phyloP scores from a whole-genome alignment of 192 early-diverging fungal species.

The Coemansia sp. region DNA sequence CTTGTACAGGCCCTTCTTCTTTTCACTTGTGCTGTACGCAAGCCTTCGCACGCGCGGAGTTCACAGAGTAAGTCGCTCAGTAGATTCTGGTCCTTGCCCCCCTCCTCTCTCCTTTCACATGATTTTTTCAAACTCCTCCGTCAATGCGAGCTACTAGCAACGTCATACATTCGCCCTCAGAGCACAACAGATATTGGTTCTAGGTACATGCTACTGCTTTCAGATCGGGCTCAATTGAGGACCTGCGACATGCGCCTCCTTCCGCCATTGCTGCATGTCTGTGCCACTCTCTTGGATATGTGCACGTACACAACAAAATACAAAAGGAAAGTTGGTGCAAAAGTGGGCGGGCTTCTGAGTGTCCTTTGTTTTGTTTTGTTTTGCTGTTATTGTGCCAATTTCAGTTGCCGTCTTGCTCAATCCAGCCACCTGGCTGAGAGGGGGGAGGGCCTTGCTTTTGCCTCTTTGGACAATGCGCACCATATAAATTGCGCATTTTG shows the following conservation, averaged over 20 bases:
- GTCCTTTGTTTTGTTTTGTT: not conserved
- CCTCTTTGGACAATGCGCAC: not conserved
- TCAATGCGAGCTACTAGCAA: not conserved
- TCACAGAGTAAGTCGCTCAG: not conserved
- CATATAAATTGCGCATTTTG: not conserved
- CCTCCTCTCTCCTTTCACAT: too few relatives aligned
- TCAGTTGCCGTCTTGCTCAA: not conserved
- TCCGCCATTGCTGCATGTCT: not conserved
- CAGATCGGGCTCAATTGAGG: not conserved
- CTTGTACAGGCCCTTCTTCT: too few relatives aligned
- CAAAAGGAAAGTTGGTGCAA: too few relatives aligned
- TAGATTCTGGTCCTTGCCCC: too few relatives aligned
- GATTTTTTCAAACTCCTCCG: not conserved
- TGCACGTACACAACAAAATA: not conserved
- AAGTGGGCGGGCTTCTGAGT: not conserved
- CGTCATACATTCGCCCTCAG: not conserved
- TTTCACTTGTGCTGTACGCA: not conserved
- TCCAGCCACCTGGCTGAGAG: not conserved
- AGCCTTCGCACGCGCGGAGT: not conserved
- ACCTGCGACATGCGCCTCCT: too few relatives aligned
- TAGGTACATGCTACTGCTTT: not conserved
- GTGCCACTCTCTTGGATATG: not conserved
- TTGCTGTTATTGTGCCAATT: constrained; percentile 1
- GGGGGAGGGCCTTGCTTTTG: not conserved
- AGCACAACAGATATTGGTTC: not conserved